Conservation (phyloP, 2,329 filamentous ascomycete species). For the Coccinonectria pachysandricola region DNA sequence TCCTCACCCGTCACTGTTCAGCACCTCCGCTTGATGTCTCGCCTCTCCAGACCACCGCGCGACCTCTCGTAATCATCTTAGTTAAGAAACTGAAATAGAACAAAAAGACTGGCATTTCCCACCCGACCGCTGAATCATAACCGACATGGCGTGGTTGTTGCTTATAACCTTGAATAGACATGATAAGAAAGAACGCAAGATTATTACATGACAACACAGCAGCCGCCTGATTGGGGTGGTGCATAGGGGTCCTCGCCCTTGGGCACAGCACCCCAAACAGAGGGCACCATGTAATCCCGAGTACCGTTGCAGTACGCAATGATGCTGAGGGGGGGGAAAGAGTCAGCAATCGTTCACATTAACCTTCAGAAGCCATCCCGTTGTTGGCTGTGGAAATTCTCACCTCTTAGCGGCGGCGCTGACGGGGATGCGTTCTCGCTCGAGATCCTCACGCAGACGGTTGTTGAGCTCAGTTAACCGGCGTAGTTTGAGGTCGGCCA, state of each 20-base stretch:
- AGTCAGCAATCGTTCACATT: conserved; percentile 13
- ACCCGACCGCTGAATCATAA: conserved; percentile 21
- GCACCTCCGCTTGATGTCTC: too few species aligned
- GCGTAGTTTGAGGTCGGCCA: conserved; percentile 95
- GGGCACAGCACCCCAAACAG: conserved; percentile 89
- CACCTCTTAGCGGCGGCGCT: conserved; percentile 86
- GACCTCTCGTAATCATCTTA: too few species aligned
- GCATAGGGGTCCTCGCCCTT: conserved; percentile 98
- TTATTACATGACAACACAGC: conserved; percentile 85
- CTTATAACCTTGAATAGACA: conserved; percentile 18
- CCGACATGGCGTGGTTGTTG: conserved; percentile 20
- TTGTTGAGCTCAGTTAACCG: conserved; percentile 95
- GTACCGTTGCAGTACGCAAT: conserved; percentile 98
- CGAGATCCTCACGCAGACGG: conserved; percentile 88
- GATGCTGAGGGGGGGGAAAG: conserved; percentile 55
- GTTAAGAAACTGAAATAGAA: too few species aligned
- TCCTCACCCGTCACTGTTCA: too few species aligned
- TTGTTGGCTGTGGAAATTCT: too few species aligned
- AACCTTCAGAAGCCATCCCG: too few species aligned
- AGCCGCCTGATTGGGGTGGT: conserved; percentile 83
- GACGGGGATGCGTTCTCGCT: conserved; percentile 89
- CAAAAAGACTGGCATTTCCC: conserved; percentile 18
- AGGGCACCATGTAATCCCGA: conserved; percentile 97
- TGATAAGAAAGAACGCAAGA: conserved; percentile 10
- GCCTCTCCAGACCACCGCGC: too few species aligned